Conservation (phyloP, 257 asterid genomes). For the Schizonepeta tenuifolia region DNA sequence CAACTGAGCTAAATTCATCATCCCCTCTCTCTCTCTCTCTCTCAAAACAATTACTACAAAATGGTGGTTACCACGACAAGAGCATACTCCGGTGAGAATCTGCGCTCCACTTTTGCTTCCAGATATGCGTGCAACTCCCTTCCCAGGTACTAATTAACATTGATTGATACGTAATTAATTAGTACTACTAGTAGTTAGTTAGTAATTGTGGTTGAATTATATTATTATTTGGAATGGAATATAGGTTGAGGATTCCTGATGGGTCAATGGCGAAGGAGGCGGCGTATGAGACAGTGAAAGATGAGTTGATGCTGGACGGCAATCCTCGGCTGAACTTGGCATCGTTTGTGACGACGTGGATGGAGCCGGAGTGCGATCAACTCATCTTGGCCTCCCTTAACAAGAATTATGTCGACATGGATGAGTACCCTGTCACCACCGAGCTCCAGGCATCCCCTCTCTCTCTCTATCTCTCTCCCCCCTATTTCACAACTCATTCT, state of each 20-base stretch:
- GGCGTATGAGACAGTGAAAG: slow-evolving; percentile 73
- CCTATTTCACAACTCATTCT: no score
- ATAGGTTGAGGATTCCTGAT: slow-evolving; percentile 56
- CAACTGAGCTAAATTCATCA: neutral
- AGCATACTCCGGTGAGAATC: slow-evolving; percentile 40
- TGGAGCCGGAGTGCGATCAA: slow-evolving; percentile 81
- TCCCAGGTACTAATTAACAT: slow-evolving; percentile 54
- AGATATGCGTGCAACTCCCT: slow-evolving; percentile 60
- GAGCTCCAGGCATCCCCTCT: slow-evolving; percentile 56
- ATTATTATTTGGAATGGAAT: no score
- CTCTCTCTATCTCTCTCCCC: no score
- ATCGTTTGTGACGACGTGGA: slow-evolving; percentile 82
- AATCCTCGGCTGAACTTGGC: slow-evolving; percentile 80
- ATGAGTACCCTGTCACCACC: slow-evolving; percentile 82
- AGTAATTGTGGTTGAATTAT: no score
- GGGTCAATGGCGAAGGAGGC: slow-evolving; percentile 74
- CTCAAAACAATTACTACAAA: neutral
- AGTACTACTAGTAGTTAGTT: no score
- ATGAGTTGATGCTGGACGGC: slow-evolving; percentile 78
- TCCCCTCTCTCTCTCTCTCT: neutral
- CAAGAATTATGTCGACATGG: slow-evolving; percentile 84
- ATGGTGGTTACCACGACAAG: slow-evolving; percentile 44
- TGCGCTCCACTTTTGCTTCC: slow-evolving; percentile 66
- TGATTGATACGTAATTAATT: no score
- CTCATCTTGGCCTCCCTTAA: slow-evolving; percentile 64